Evolutionary conservation across 768 basidiomycete species (phyloP).

Genomic region (Mycena sanguinolenta): DNA sequence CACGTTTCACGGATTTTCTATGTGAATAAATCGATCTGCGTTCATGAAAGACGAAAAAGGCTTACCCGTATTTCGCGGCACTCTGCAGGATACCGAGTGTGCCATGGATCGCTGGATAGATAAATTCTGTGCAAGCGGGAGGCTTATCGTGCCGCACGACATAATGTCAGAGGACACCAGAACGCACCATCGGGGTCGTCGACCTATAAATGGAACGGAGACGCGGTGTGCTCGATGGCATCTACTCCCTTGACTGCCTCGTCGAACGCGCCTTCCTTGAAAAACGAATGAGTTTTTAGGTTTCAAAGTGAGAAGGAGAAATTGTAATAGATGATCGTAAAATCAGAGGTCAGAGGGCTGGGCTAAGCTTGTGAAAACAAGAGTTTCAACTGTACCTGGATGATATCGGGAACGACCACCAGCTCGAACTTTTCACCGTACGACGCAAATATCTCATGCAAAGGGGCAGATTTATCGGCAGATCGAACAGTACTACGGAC

Average conservation of each 20-base stretch:
- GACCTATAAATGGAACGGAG: not conserved
- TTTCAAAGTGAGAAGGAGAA: too few relatives aligned
- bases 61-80: conserved; percentile 56
- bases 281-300: too few relatives aligned
- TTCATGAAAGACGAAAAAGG: not conserved
- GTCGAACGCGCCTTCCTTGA: conserved; percentile 39
- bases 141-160: not conserved
- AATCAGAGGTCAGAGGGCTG: not conserved
- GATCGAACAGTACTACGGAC: conserved; percentile 80
- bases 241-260: conserved; percentile 68
- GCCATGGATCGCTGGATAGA: conserved; percentile 56
- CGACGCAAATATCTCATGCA: conserved; percentile 65
- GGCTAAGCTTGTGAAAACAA: not conserved
- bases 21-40: not conserved
- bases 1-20: conserved; percentile 60
- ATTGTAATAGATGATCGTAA: too few relatives aligned
- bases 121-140: conserved; percentile 16
- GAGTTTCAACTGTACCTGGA: conserved; percentile 39
- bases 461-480: conserved; percentile 67
- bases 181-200: not conserved
- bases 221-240: not conserved
- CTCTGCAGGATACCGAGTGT: conserved; percentile 55
- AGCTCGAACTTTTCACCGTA: conserved; percentile 73
- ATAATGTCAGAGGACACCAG: not conserved
- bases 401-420: conserved; percentile 79